Evolutionary conservation across 2,329 filamentous ascomycete species (phyloP).

Genomic region (Graphilbum ipis-grandicollis): DNA sequence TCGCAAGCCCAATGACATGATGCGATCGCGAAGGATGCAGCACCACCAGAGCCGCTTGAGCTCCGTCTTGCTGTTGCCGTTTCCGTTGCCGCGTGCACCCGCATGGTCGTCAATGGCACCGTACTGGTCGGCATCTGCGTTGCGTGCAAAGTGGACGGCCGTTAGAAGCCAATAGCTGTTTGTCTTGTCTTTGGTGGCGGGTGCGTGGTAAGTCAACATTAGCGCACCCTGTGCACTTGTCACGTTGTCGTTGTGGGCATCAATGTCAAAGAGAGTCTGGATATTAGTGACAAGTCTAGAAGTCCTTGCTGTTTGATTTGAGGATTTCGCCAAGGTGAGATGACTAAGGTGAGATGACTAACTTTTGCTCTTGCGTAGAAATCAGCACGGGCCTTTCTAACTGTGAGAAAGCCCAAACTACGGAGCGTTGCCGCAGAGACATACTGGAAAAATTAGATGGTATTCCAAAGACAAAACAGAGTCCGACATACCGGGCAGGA

Average conservation of each 20-base stretch:
- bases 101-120: neutral
- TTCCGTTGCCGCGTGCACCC: neutral
- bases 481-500: neutral
- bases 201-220: slow-evolving; percentile 24
- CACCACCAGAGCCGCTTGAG: slow-evolving; percentile 99
- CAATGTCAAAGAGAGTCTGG: slow-evolving; percentile 24
- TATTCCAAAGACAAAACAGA: slow-evolving; percentile 7
- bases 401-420: slow-evolving; percentile 1
- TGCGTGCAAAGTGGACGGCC: slow-evolving; percentile 4
- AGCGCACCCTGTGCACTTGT: slow-evolving; percentile 22
- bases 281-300: too few relatives aligned
- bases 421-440: neutral
- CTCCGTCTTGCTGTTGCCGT: slow-evolving; percentile 28
- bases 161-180: slow-evolving; percentile 6
- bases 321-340: too few relatives aligned
- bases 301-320: too few relatives aligned
- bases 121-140: slow-evolving; percentile 3
- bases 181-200: neutral
- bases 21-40: slow-evolving; percentile 81
- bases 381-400: slow-evolving; percentile 1
- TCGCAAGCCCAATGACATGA: slow-evolving; percentile 85
- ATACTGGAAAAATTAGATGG: slow-evolving; percentile 8
- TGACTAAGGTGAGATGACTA: too few relatives aligned
- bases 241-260: slow-evolving; percentile 21
- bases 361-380: slow-evolving; percentile 5